Evolutionary conservation across 202 grass and related monocot species (phyloP), one percentile per base, ranked within the genome.

Genomic region (Tripidium arundinaceum): DNA sequence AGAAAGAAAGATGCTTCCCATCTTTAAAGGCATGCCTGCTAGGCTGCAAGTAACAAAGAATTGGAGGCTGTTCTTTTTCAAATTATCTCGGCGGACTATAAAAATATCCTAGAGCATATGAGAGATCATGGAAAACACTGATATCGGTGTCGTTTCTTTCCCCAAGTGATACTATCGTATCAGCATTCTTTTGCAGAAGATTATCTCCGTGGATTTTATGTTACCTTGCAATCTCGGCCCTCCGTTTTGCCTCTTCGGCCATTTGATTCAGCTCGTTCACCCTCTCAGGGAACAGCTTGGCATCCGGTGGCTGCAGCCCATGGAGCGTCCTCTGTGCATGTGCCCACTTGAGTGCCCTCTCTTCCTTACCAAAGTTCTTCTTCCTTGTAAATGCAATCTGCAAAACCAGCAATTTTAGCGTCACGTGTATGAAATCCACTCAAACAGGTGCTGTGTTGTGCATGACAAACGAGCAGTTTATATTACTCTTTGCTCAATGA

Each of bases 291-390:
- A 90, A 90, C 41, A 80, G 5, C 54, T 78, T 83, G 40, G 62
- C 54, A n/a, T 90, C 83, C 0, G 79, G 88, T 18, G 75, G 69
- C 45, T 90, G 88, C 70, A 90, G 55, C 8, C 88, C 88, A n/a
- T 90, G 88, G 22, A 86, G 88, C 0, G 83, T 83, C 57, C 88
- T 90, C 62, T 90, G 83, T 13, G 88, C 88, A 43, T 83, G 80
- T 39, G 88, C 88, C 88, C 88, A 90, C 38, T 90, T 85, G 12
- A 86, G 79, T n/a, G 83, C 87, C 62, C 87, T 79, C 79, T 90
- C 87, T 14, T 83, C 68, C 75, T 50, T 86, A 10, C 87, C 83
- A 1, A 83, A 89, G 80, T 89, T 79, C 54, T 86, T 89, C 68
- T 90, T 90, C 69, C 79, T 86, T 36, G 88, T 90, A 39, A 90